phyloP scores from a whole-genome alignment of 176 grass and related monocot species.

The Bothriochloa decipiens region DNA sequence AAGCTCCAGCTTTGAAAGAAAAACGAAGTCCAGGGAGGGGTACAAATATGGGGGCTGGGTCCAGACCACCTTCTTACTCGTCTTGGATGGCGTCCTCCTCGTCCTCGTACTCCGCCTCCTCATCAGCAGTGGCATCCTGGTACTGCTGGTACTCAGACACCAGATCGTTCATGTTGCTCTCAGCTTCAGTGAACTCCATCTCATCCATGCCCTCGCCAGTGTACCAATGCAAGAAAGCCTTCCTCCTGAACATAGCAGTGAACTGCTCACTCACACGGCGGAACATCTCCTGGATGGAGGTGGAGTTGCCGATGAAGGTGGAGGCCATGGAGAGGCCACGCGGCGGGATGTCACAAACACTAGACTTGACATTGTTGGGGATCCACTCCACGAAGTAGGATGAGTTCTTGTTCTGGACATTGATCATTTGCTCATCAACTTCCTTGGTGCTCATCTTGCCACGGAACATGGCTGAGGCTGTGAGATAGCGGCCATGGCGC shows the following conservation, averaged over 20 bases:
- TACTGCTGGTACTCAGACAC: constrained; percentile 94
- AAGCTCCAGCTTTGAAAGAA: constrained; percentile 19
- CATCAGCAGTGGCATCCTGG: constrained; percentile 80
- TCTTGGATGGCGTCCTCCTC: constrained; percentile 60
- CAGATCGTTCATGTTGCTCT: constrained; percentile 95
- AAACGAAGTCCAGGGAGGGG: not conserved
- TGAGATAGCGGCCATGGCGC: constrained; percentile 77
- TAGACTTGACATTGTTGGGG: constrained; percentile 90
- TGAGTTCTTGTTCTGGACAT: constrained; percentile 94
- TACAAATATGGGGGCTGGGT: not conserved
- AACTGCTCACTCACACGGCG: constrained; percentile 92
- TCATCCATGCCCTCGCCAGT: constrained; percentile 93
- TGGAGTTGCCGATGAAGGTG: constrained; percentile 89
- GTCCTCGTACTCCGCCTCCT: constrained; percentile 77
- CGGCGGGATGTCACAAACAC: constrained; percentile 79
- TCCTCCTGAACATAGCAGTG: constrained; percentile 93
- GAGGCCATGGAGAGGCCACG: constrained; percentile 80
- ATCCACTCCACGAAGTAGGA: constrained; percentile 93
- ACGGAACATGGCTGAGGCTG: constrained; percentile 86
- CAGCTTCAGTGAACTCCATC: constrained; percentile 89
- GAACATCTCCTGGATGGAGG: constrained; percentile 96
- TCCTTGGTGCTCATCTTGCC: constrained; percentile 94
- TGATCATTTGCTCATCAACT: constrained; percentile 90
- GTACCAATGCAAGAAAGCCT: constrained; percentile 98
- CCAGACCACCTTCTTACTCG: constrained; percentile 48